Evolutionary conservation across 2,329 filamentous ascomycete species (phyloP).

Genomic region (Verticillium tricorpus): DNA sequence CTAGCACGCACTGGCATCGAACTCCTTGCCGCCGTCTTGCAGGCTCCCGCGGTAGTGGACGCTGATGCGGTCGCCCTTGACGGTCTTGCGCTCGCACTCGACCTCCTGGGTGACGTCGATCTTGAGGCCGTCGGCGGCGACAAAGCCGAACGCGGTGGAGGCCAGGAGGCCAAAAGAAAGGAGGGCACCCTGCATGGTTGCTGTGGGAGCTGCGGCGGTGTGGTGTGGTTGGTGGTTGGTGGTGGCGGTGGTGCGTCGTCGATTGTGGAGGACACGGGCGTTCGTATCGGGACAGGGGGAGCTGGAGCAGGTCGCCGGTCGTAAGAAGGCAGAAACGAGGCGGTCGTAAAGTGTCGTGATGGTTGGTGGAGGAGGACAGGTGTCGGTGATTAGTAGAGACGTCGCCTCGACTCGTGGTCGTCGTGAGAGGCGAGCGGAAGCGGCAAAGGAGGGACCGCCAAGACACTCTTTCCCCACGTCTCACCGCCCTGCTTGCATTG

Average conservation of each 20-base stretch:
- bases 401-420: neutral
- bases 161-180: conserved; percentile 46
- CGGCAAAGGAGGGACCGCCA: neutral
- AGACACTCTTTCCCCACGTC: neutral
- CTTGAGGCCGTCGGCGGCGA: conserved; percentile 60
- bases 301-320: conserved; percentile 2
- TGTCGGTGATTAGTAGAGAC: neutral
- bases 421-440: neutral
- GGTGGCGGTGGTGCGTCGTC: neutral
- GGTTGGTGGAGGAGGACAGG: neutral
- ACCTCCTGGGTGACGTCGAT: conserved; percentile 72
- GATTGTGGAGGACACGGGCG: conserved; percentile 6
- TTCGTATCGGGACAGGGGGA: neutral
- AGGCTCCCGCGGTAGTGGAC: conserved; percentile 90
- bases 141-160: conserved; percentile 43
- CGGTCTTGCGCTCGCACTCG: conserved; percentile 74
- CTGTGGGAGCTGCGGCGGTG: neutral
- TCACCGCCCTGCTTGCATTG: neutral
- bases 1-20: conserved; percentile 61
- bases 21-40: conserved; percentile 66
- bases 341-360: neutral
- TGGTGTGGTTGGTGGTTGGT: neutral
- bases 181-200: conserved; percentile 45
- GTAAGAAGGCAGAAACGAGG: conserved; percentile 1
- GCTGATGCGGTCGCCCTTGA: conserved; percentile 71